Conservation (phyloP, 306 rosid species). For the Quercus dentata region DNA sequence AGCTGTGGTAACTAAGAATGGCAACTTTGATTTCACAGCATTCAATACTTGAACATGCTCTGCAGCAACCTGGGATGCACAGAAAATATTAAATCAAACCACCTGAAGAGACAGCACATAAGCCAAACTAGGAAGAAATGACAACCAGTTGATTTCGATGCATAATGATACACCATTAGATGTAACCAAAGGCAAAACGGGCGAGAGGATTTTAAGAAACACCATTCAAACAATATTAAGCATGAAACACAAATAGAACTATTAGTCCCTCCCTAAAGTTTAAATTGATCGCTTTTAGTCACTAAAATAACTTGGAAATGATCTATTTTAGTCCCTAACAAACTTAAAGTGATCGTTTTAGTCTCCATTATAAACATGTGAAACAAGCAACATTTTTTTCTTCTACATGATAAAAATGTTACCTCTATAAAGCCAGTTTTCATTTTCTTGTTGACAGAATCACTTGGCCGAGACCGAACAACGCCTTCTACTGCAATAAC, state of each 20-base stretch:
- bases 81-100: conserved; percentile 5
- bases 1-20: conserved; percentile 76
- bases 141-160: background rate
- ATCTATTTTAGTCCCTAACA: too few species aligned
- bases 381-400: too few species aligned
- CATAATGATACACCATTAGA: background rate
- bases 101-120: background rate
- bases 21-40: conserved; percentile 72
- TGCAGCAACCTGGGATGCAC: conserved; percentile 66
- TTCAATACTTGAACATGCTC: conserved; percentile 71
- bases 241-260: background rate
- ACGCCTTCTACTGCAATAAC: conserved; percentile 88
- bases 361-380: too few species aligned
- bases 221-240: background rate
- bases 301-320: too few species aligned
- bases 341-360: too few species aligned
- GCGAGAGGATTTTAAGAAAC: background rate
- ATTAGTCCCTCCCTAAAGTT: background rate
- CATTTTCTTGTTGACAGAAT: conserved; percentile 78
- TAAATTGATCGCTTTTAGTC: too few species aligned
- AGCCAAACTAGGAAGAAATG: background rate
- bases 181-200: conserved; percentile 3
- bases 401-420: background rate
- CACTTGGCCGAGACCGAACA: conserved; percentile 73
- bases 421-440: conserved; percentile 88